Evolutionary conservation across 331 rosid genomes (phyloP).

Genomic region (Acacia pycnantha): DNA sequence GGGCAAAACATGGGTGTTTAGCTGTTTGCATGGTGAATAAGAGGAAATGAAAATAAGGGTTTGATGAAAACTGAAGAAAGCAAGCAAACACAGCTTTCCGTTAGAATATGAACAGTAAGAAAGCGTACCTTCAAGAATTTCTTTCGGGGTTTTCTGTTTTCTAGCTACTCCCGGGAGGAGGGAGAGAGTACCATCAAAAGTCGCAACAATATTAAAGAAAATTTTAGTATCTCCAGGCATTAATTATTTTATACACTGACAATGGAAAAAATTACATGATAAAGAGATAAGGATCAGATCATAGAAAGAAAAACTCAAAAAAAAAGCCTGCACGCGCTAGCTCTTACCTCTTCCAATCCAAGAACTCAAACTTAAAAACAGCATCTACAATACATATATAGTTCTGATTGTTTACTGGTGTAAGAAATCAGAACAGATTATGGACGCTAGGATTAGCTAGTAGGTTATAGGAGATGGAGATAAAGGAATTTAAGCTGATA

Average conservation of each 20-base stretch:
- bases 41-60: background rate
- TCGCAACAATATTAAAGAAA: background rate
- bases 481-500: background rate
- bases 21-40: conserved; percentile 26
- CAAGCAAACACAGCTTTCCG: conserved; percentile 15
- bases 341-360: background rate
- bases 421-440: background rate
- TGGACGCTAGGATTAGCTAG: background rate
- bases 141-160: background rate
- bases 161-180: background rate
- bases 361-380: background rate
- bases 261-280: background rate
- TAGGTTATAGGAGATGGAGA: background rate
- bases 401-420: background rate
- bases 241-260: background rate
- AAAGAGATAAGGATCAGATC: background rate
- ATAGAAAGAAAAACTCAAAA: background rate
- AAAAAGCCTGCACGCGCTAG: background rate
- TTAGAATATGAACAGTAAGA: conserved; percentile 20
- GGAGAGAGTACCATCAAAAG: conserved; percentile 36
- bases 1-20: background rate
- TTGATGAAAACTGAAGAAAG: background rate
- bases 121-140: conserved; percentile 25
- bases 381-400: background rate
- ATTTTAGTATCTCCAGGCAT: background rate